Evolutionary conservation across 768 basidiomycete species (phyloP).

Genomic region (Pulveroboletus sp.): DNA sequence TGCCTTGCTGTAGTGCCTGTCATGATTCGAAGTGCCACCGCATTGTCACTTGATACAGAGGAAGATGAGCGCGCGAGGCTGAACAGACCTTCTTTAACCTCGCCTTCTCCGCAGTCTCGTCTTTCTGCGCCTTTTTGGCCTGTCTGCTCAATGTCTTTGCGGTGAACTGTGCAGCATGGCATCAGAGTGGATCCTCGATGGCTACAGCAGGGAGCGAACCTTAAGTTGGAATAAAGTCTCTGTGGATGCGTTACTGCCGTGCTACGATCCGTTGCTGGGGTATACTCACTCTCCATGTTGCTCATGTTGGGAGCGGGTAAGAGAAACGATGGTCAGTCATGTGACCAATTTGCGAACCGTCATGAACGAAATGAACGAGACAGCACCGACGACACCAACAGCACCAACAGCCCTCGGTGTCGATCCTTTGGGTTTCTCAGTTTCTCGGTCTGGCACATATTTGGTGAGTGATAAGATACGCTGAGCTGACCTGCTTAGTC

Average conservation of each 20-base stretch:
- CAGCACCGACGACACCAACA: no score
- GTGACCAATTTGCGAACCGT: constrained; percentile 7
- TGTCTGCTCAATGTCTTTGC: constrained; percentile 93
- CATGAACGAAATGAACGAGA: no score
- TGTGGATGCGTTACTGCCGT: constrained; percentile 31
- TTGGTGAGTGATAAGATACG: constrained; percentile 1
- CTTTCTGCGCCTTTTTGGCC: constrained; percentile 96
- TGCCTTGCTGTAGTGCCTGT: constrained; percentile 94
- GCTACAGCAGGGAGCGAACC: constrained; percentile 40
- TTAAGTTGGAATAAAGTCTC: constrained; percentile 99
- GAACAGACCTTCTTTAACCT: constrained; percentile 83
- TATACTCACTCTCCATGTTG: constrained; percentile 80
- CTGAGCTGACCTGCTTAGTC: background rate
- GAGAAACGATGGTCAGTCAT: background rate
- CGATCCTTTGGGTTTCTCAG: background rate
- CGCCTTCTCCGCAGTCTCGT: constrained; percentile 83
- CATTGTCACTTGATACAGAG: background rate
- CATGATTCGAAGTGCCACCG: background rate
- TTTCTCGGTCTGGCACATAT: background rate
- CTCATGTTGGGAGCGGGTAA: constrained; percentile 47
- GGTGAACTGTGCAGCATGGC: constrained; percentile 66
- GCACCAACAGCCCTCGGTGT: background rate
- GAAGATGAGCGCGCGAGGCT: background rate
- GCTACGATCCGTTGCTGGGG: background rate
- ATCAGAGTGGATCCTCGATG: constrained; percentile 12